Evolutionary conservation across 805 yeast species (phyloP).

Genomic region (Saccharomycopsis vini): DNA sequence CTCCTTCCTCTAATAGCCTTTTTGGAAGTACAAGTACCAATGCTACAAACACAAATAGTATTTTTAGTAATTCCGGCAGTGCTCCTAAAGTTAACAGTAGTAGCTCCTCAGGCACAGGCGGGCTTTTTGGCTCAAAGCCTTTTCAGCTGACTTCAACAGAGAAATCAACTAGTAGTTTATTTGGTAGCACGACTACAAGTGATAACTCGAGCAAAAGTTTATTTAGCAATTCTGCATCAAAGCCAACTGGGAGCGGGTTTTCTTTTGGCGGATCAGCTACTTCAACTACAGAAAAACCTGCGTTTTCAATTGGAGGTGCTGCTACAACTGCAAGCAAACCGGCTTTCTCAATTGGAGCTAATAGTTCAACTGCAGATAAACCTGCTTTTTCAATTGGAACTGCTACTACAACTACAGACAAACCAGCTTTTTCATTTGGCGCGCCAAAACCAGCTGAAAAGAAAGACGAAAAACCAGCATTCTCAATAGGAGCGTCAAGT

Average conservation of each 20-base stretch:
- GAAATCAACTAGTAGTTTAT: background rate
- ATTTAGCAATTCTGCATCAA: background rate
- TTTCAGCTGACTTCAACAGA: background rate
- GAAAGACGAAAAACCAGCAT: constrained; percentile 19
- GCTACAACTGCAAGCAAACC: constrained; percentile 14
- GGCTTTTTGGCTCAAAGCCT: background rate
- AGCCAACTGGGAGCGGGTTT: background rate
- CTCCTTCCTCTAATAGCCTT: constrained; percentile 1
- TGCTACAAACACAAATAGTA: background rate
- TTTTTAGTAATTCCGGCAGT: constrained; percentile 12
- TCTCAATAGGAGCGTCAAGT: constrained; percentile 21
- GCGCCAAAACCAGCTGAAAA: constrained; percentile 15
- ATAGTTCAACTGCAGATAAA: constrained; percentile 4
- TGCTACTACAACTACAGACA: constrained; percentile 20
- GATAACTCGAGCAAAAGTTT: background rate
- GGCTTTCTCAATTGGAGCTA: constrained; percentile 22
- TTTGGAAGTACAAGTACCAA: background rate
- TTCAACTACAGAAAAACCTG: background rate
- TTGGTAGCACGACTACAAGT: background rate
- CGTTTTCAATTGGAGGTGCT: constrained; percentile 8
- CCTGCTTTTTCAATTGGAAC: constrained; percentile 20
- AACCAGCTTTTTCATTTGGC: constrained; percentile 21
- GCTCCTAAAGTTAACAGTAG: too few relatives aligned
- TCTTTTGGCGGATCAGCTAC: constrained; percentile 5
- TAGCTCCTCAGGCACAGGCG: background rate